Base-by-base conservation (phyloP, 2,329 filamentous ascomycete species). In the Alternaria burnsii region DNA sequence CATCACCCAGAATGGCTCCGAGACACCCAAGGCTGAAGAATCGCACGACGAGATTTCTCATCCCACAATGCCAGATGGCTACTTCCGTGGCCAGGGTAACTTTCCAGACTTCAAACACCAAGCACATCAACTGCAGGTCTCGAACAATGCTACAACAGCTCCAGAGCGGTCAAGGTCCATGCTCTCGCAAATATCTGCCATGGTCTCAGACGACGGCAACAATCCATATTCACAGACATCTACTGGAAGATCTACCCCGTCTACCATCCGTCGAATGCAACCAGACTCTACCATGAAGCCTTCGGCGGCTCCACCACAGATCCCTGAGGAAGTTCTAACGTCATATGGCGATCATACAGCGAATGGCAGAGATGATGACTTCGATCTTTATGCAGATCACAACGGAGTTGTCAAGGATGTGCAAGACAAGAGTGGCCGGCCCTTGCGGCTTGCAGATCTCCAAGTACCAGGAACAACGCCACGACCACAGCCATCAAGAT, bases 351-450 rank as follows among this genome's bases (percentile, higher is more conserved):
- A 68, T n/a, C 65, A 52, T 38, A 62, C 62, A n/a, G 55, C 69
- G 12, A 58, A 65, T 22, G 55, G 62, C 36, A 64, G 64, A 32
- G 63, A 69, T 48, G 68, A 75, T 47, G 72, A 73, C 20, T 78
- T 72, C 52, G 76, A 78, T 63, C 68, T 78, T 4, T 78, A 78
- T 59, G 72, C 76, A 34, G 76, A 78, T 42, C 73, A 76, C 38
- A 73, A 78, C 53, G 76, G 76, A n/a, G 60, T 78, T 32, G 75
- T 78, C 3, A 77, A 76, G 61, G 76, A 72, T 52, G 54, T 76
- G 4, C 65, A 66, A 26, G 74, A 76, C 52, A 69, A 73, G 43
- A 66, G 58, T 40, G 73, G 73, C 12, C 72, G 71, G 44, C 74
- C 73, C 12, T 55, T 76, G 52, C 68, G 71, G 22, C 60, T 76